phyloP scores from a whole-genome alignment of 805 yeast genomes.

The Lachancea lanzarotensis region DNA sequence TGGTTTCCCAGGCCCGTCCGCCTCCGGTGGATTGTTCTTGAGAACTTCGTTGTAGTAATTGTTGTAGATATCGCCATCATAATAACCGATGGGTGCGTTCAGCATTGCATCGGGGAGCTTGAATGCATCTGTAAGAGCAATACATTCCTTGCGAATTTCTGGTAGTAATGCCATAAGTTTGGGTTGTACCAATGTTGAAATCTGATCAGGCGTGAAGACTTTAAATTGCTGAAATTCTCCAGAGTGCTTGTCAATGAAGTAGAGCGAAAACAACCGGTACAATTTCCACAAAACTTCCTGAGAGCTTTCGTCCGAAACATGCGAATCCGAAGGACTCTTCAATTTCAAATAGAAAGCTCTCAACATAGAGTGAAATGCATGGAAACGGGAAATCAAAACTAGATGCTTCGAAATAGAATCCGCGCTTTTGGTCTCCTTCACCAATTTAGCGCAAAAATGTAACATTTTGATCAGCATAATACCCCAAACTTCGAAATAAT shows the following conservation, averaged over 20 bases:
- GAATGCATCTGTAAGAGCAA: conserved; percentile 79
- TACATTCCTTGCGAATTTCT: conserved; percentile 57
- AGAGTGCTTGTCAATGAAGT: conserved; percentile 62
- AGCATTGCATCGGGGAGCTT: conserved; percentile 72
- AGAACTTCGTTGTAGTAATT: conserved; percentile 63
- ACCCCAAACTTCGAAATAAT: conserved; percentile 32
- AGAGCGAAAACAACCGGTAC: conserved; percentile 56
- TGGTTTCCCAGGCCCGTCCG: conserved; percentile 48
- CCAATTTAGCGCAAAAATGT: conserved; percentile 22
- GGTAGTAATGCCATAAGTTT: conserved; percentile 42
- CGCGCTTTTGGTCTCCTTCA: conserved; percentile 24
- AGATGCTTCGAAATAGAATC: conserved; percentile 36
- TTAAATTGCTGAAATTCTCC: conserved; percentile 64
- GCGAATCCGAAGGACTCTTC: conserved; percentile 13
- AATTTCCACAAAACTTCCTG: conserved; percentile 45
- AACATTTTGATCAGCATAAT: conserved; percentile 25
- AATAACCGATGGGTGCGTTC: conserved; percentile 75
- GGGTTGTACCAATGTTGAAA: conserved; percentile 37
- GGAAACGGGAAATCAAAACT: conserved; percentile 36
- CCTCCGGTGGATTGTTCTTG: conserved; percentile 46
- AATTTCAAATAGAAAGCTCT: conserved; percentile 27
- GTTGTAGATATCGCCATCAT: conserved; percentile 77
- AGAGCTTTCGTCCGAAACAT: conserved; percentile 32
- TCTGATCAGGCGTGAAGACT: conserved; percentile 44
- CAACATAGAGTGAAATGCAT: conserved; percentile 35